Base-by-base conservation (phyloP, 176 grass and related monocot genomes). In the Zizania latifolia region DNA sequence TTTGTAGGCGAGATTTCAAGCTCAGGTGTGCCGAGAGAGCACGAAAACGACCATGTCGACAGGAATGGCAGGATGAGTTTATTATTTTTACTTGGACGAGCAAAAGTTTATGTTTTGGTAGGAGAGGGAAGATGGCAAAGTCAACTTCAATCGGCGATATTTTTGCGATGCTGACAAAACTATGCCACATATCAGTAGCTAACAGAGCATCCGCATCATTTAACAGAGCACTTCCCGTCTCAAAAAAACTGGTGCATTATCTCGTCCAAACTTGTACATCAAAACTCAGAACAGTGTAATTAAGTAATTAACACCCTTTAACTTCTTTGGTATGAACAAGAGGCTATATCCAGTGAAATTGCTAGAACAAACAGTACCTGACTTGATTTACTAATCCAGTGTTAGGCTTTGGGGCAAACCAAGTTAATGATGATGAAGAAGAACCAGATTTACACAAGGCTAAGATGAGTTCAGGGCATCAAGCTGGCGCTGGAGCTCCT, bases 401-500 rank as follows among this genome's bases (percentile, higher is more conserved):
- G 14, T 84, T 71, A 17, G 24, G 64, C 14, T 41, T 22, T 26
- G 33, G 65, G 21, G 40, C 17, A 70, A 40, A 24, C 31, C 8
- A 1, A 32, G 44, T n/a, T 23, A 35, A 6, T 7, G 22, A 40
- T 62, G 10, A 60, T 13, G 31, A 23, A 30, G 10, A 60, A 9
- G 31, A 23, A 30, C 31, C 40, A 16, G 40, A 10, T 36, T 65
- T 21, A 26, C 16, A 8, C 10, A 43, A 63, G 29, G 46, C 79
- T 83, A 96, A 14, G 81, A 83, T 22, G 80, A 63, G 26, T 96
- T 96, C 15, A 98, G 83, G 29, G 86, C 91, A 83, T 93, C 88
- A 50, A 98, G 94, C 76, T 94, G 94, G 23, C 91, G 84, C 68
- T 92, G 94, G 37, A 98, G 91, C 70, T 89, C 94, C 70, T 89